Evolutionary conservation across 768 basidiomycete species (phyloP), one percentile per base, ranked within the genome.

Genomic region (Leccinum disarticulatum): DNA sequence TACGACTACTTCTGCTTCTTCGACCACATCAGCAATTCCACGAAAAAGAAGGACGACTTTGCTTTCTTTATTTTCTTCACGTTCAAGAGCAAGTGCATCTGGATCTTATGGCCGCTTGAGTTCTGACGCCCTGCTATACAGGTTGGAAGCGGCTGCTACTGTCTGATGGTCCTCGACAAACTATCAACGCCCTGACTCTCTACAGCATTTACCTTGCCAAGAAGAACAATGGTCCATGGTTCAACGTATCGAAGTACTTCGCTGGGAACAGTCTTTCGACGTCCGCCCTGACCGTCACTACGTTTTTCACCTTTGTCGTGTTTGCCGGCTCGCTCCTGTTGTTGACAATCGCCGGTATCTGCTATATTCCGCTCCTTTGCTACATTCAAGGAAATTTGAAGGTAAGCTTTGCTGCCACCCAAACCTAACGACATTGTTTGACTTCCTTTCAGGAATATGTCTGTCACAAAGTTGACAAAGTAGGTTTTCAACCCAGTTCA

Each of bases 1-100:
- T 99, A 98, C 74, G 89, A 96, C 73, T 92, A 96, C 73, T 98
- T 98, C 74, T 98, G 97, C 76, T 95, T 99, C 80, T 98, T 98
- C 73, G 88, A 91, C 66, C 94, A 98, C 66, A 97, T 99, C 75
- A 87, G 87, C 70, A 88, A 92, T 70, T 98, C 97, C 28, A 95
- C 94, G 31, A 98, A 96, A 82, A 87, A 86, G 62, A 95, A 90
- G 74, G 97, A 99, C 71, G 93, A 97, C 70, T 95, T 99, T 75
- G 95, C 96, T 35, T 98, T 98, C 82, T 99, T 97, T 76, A 85
- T 98, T 70, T 99, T 98, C 85, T 99, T 99, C 77, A 91, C 90
- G 1, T 98, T 99, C 84, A 99, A 99, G 81, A 96, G 96, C 92
- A 61, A 56, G 87, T 79, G 33, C 19, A 7, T 52, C 22, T 54